phyloP scores from a whole-genome alignment of 495 filamentous ascomycete genomes.

The Penicillium lividum region DNA sequence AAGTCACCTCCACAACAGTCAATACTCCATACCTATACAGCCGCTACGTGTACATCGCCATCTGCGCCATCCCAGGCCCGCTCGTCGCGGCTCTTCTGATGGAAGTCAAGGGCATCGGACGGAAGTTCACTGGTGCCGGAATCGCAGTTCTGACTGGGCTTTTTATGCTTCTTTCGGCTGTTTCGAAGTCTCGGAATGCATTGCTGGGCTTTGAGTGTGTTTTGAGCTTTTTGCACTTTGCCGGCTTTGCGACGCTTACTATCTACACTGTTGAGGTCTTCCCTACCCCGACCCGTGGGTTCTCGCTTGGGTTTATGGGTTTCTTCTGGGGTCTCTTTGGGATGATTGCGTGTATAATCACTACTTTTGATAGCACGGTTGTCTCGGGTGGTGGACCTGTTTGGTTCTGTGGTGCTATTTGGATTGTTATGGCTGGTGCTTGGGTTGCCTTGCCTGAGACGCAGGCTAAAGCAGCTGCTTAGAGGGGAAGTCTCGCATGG shows the following conservation, averaged over 20 bases:
- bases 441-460: slow-evolving; percentile 22
- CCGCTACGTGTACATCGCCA: slow-evolving; percentile 9
- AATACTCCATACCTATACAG: slow-evolving; percentile 16
- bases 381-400: slow-evolving; percentile 15
- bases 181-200: slow-evolving; percentile 2
- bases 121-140: slow-evolving; percentile 16
- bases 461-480: slow-evolving; percentile 17
- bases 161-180: slow-evolving; percentile 6
- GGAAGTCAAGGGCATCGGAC: slow-evolving; percentile 16
- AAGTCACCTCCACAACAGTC: neutral
- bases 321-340: slow-evolving; percentile 23
- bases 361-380: slow-evolving; percentile 12
- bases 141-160: neutral
- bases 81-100: slow-evolving; percentile 11
- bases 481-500: neutral
- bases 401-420: slow-evolving; percentile 28
- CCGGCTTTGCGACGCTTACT: neutral
- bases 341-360: slow-evolving; percentile 19
- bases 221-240: slow-evolving; percentile 4
- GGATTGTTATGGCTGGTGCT: slow-evolving; percentile 18
- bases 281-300: slow-evolving; percentile 12
- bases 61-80: slow-evolving; percentile 17
- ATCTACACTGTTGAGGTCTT: slow-evolving; percentile 8
- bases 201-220: slow-evolving; percentile 8
- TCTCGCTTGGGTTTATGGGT: slow-evolving; percentile 5